Base-by-base conservation (phyloP, 345 rosid genomes). In the Eucalyptus sp. region DNA sequence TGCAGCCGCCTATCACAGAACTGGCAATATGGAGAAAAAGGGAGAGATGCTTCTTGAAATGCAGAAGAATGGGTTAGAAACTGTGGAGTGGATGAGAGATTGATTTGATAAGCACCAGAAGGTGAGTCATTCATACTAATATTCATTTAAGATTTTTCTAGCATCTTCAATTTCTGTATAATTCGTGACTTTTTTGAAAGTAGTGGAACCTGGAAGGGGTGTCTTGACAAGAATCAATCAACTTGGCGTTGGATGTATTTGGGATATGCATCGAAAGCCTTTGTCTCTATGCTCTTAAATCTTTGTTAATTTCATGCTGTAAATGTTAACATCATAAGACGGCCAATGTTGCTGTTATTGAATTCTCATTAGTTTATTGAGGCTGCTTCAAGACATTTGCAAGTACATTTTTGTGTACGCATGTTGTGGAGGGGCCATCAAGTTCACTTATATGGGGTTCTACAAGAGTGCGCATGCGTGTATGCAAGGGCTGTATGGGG, bases 1-100 rank as follows among this genome's bases (percentile, higher is more conserved):
- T 13, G 92, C 93, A 50, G 86, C 88, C 86, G 94, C 92, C 89
- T 92, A 92, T 91, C 86, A 37, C 54, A 90, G 92, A 86, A 81
- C 87, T 88, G 91, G 93, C 24, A n/a, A 89, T 64, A 29, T 58
- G 90, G 90, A 89, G 27, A 88, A 52, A 87, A 94, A 94, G 50
- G 33, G n/a, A 60, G 88, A 86, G 68, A 48, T 95, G 90, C 92
- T 92, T 76, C 71, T 86, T 64, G 93, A 94, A 90, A 95, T 94
- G 91, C 60, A 89, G 84, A 89, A 66, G 90, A 89, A 18, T 91
- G 93, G 64, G 88, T 93, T 86, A 5, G 46, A 18, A 18, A 37
- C 83, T 0, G 27, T 37, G 48, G 27, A 76, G 25, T 14, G 86
- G 86, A 48, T 46, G 86, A 49, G 27, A 37, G 48, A 20, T 10